Evolutionary conservation across 305 asterid species (phyloP).

Genomic region (Petunia hybrid): DNA sequence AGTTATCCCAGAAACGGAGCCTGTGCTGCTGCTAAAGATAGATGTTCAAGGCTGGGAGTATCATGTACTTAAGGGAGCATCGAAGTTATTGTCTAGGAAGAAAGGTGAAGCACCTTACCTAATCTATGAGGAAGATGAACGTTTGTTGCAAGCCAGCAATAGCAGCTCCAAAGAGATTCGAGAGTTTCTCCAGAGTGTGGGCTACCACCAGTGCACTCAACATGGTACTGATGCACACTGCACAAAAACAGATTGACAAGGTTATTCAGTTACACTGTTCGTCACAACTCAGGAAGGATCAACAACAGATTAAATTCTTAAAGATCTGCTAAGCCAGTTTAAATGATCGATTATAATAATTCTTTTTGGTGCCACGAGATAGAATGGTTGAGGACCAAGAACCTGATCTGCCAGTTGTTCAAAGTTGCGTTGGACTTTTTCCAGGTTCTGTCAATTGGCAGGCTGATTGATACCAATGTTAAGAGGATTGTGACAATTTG

Average conservation of each 20-base stretch:
- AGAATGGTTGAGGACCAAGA: constrained; percentile 15
- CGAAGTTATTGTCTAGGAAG: constrained; percentile 77
- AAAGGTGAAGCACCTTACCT: constrained; percentile 92
- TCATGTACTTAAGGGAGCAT: constrained; percentile 92
- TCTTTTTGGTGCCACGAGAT: not conserved
- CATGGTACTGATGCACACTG: constrained; percentile 97
- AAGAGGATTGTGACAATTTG: not conserved
- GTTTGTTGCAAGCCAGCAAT: constrained; percentile 90
- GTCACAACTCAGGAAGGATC: not conserved
- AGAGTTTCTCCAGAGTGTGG: constrained; percentile 69
- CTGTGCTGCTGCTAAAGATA: constrained; percentile 76
- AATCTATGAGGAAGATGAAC: constrained; percentile 96
- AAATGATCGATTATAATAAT: not conserved
- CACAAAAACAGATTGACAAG: constrained; percentile 68
- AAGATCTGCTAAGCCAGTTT: not conserved
- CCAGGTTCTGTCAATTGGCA: constrained; percentile 1
- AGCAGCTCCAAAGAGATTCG: constrained; percentile 82
- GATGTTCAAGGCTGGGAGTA: constrained; percentile 99
- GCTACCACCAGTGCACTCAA: constrained; percentile 76
- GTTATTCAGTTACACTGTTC: constrained; percentile 15
- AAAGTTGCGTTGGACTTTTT: not conserved
- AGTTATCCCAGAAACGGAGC: constrained; percentile 69
- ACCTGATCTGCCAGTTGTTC: constrained; percentile 18
- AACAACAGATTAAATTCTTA: not conserved
- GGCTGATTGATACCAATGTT: not conserved